Base-by-base conservation (phyloP, 192 early-diverging fungal species). In the Thamnidium elegans region DNA sequence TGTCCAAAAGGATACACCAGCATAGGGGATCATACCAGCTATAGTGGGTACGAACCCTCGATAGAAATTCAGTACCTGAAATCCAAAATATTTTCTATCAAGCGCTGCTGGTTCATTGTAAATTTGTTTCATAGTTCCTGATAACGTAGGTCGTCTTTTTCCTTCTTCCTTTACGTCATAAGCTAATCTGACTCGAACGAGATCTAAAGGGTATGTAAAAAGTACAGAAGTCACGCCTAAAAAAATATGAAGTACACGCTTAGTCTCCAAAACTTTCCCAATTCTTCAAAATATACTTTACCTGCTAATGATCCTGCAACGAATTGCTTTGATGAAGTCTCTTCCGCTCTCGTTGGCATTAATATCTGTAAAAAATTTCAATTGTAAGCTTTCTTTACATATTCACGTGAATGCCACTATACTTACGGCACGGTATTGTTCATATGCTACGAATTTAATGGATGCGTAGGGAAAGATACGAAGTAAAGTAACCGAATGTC, bases 381-480 rank as follows among this genome's bases (percentile, higher is more conserved):
- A n/a, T 1, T 3, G n/a, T 56, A 1, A 55, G 14, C 15, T 56
- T 39, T 39, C 9, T 39, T 39, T 39, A 9, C 9, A 1, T 39
- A 6, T 10, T 39, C 36, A 39, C 36, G 36, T 39, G 36, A 39
- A 39, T 20, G 9, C 2, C 4, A 39, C n/a, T 14, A 55, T 15
- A 10, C 13, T 59, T 26, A 59, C 82, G 51, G 76, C 65, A 62
- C 85, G 82, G 60, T 89, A 89, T 77, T 99, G 95, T 78, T 99
- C 97, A 71, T 93, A 96, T 7, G 89, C 87, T 84, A 96, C 94
- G 67, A 96, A 99, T 73, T 99, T 99, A 72, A 99, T 91, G 3
- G 94, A 92, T 0, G 94, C 92, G 69, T 97, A 99, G 3, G 97
- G 97, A 74, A 97, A 97, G 62, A 99, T 96, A 30, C 97, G 80